Conservation (phyloP, 2,329 filamentous ascomycete genomes). For the Verticillium dahliae region DNA sequence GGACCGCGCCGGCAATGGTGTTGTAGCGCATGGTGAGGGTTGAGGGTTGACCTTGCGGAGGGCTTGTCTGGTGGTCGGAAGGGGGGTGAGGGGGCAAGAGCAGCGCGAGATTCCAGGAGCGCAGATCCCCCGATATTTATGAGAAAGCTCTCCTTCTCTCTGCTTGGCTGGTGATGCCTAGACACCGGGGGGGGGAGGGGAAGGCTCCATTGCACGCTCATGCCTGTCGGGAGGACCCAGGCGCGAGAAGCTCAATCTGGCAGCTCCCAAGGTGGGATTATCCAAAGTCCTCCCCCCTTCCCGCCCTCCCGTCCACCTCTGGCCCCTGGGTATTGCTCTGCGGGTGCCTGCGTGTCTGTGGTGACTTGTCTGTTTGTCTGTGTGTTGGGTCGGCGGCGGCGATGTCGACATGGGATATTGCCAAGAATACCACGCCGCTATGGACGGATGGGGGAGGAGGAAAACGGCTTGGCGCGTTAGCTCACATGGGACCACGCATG, state of each 20-base stretch:
- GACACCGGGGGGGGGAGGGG: too few relatives aligned
- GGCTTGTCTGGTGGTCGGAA: neutral
- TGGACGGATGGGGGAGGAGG: slow-evolving; percentile 1
- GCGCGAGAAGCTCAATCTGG: neutral
- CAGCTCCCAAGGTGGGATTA: neutral
- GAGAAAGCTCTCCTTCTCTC: neutral
- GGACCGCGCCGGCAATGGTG: slow-evolving; percentile 1
- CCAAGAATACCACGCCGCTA: slow-evolving; percentile 1
- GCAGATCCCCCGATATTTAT: neutral
- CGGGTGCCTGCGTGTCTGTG: too few relatives aligned
- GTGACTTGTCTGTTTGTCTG: neutral
- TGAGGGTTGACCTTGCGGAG: neutral
- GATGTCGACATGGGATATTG: slow-evolving; percentile 3
- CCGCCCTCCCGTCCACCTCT: neutral
- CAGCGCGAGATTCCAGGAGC: neutral
- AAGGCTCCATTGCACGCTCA: neutral
- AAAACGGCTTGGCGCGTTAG: neutral
- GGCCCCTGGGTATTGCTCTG: neutral
- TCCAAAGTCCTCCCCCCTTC: neutral
- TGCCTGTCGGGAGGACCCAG: neutral
- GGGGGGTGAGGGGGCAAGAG: neutral
- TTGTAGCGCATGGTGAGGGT: slow-evolving; percentile 12
- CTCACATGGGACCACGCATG: neutral
- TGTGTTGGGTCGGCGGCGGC: neutral
- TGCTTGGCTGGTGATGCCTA: too few relatives aligned